Base-by-base conservation (phyloP, 108 stramenopile species). In the Conticribra weissflogii region DNA sequence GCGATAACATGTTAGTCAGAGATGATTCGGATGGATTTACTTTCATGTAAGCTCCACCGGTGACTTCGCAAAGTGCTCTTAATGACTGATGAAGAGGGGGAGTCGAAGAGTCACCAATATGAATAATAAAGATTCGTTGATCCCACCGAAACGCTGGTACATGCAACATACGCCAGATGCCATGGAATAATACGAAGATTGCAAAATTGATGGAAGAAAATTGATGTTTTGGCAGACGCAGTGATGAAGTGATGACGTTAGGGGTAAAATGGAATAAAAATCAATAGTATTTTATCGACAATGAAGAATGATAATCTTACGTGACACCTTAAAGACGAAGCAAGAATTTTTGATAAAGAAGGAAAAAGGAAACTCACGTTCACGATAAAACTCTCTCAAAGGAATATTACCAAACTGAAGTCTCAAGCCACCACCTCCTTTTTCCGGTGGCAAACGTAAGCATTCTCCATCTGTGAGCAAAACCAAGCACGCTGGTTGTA, bases 381-480 rank as follows among this genome's bases (percentile, higher is more conserved):
- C 89, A 41, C 66, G 66, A 36, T 93, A 90, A 71, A 90, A 90
- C 49, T 90, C 88, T 54, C 88, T 84, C 3, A 90, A 54, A 4
- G 89, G 86, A 72, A 84, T 73, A 22, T 82, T 83, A 23, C 87
- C 88, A 57, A 82, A 84, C 54, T 86, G 85, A 12, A 92, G 66
- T 54, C 88, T 81, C n/a, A 90, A 68, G 12, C 76, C 50, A 19
- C 92, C 89, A 44, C 89, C 92, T 46, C 92, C 88, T 47, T 85
- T 74, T 21, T 64, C 66, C 18, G 87, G 81, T 24, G 84, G 74
- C 4, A 75, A 52, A 34, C 78, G 71, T 34, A 93, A 70, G 59
- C 92, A 93, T 44, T 78, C 89, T 3, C 92, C 92, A 74, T 93
- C 92, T 3, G 89, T 93, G 19, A 93, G 64, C 32, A 93, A 54